Evolutionary conservation across 495 filamentous ascomycete genomes (phyloP), one percentile per base, ranked within the genome.

Genomic region (Saxophila tyrrhenica): DNA sequence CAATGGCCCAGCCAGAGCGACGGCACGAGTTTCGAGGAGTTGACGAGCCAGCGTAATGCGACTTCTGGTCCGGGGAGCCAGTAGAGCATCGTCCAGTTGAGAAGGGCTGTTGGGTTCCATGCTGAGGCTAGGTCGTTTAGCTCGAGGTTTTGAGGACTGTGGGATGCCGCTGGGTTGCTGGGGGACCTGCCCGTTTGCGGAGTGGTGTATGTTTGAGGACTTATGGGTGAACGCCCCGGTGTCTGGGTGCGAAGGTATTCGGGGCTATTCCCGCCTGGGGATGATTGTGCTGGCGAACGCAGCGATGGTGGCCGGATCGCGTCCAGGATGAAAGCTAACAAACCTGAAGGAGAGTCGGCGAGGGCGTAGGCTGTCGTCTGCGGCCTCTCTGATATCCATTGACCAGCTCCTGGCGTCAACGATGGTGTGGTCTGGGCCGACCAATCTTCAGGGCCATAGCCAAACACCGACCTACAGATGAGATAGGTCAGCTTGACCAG

Each of bases 41-140:
- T 61, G 11, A 29, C 25, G 10, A 70, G 62, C 68, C 66, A 70
- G 0, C 65, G 58, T 2, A 69, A 55, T 3, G 55, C 59, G 8
- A 62, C 65, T 55, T 70, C 68, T 2, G 65, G 68, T 1, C 67
- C 68, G 1, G 68, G 68, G 13, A 70, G 57, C 68, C 68, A 69
- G 44, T 70, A 67, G 50, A 70, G 49, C 68, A 70, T 70, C 15
- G 67, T 68, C 65, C 67, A 70, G 48, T 64, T 65, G 20, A 70
- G 61, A 19, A 69, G 54, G 24, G 67, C 65, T 0, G 62, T 64
- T 2, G 62, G 64, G 25, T 65, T 57, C 68, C 68, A 70, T 9
- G 59, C 55, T 25, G 61, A 62, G 39, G 38, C 29, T 7, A 50
- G 21, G 24, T 45, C 25, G 24, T 19, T 13, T 10, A 56, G 42